Evolutionary conservation across 2,329 filamentous ascomycete genomes (phyloP), one percentile per base, ranked within the genome.

Genomic region (Cryoendolithus antarcticus): DNA sequence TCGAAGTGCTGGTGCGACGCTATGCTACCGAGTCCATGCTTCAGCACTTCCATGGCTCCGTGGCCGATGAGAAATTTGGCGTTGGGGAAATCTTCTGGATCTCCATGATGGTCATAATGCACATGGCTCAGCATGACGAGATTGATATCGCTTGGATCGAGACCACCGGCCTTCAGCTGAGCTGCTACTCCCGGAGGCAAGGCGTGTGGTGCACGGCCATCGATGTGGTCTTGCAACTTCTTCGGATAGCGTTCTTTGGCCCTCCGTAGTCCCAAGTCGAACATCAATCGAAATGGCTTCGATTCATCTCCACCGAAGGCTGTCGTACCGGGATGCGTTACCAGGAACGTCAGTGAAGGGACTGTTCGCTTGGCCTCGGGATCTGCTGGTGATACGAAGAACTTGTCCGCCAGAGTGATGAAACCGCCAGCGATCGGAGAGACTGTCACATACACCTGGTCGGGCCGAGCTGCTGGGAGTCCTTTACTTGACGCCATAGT

Each of bases 41-140:
- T 48, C 8, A 72, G 52, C 1, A 72, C 50, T 29, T 63, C 45
- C 11, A 65, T 45, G 0, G 65, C 64, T 4, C 68, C 69, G 3
- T 61, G 56, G 0, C 74, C 74, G 7, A 75, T 65, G 3, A 70
- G 46, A 45, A 76, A 74, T 3, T 59, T 58, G 0, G 70, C 61
- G 9, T 58, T 53, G 0, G 61, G 44, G 44, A 74, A 76, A 46
- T 74, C 70, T 1, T 59, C 54, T 0, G 71, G 69, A 4, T 69
- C 72, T n/a, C 72, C 74, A 30, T 70, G 61, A 44, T 76, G 73
- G 47, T 77, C 72, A 62, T 70, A 75, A 47, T 77, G 72, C 2
- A 56, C 55, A 42, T 77, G 73, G 46, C 65, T 70, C 1, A 73
- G 52, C 6, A 75, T 57, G 3, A 70, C 58, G 4, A 56, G 52